Conservation (phyloP, 805 yeast species). For the Sugiyamaella floridensis region DNA sequence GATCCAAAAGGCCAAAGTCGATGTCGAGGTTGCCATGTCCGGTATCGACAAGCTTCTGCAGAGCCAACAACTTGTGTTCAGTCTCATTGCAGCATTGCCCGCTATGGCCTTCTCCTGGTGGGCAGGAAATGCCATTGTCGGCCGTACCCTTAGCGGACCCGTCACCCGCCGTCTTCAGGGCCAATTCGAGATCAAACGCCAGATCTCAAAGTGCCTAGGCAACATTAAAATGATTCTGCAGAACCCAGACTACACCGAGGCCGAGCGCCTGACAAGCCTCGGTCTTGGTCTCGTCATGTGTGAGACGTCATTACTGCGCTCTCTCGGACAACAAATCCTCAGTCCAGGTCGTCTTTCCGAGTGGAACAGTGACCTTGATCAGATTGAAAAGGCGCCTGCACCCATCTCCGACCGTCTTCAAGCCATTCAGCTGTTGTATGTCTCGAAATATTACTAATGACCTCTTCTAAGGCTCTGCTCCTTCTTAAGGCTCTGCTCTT, state of each 20-base stretch:
- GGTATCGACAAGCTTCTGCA: conserved; percentile 87
- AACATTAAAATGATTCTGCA: conserved; percentile 50
- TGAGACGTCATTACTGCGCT: conserved; percentile 54
- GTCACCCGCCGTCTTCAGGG: conserved; percentile 12
- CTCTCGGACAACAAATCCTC: conserved; percentile 41
- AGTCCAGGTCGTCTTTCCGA: conserved; percentile 46
- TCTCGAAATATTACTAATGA: background rate
- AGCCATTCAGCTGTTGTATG: background rate
- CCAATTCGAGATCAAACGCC: conserved; percentile 23
- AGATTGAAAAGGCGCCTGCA: conserved; percentile 34
- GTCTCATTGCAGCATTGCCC: conserved; percentile 84
- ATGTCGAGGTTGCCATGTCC: conserved; percentile 79
- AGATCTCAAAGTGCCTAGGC: conserved; percentile 42
- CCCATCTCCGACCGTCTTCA: background rate
- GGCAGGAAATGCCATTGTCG: conserved; percentile 23
- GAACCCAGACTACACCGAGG: conserved; percentile 15
- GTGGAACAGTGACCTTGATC: conserved; percentile 58
- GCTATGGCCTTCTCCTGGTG: conserved; percentile 41
- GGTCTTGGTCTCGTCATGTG: conserved; percentile 59
- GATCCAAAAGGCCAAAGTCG: conserved; percentile 93
- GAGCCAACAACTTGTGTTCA: conserved; percentile 92
- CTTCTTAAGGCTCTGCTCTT: no score
- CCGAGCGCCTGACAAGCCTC: conserved; percentile 22
- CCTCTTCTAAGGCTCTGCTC: background rate
- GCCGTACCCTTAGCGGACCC: conserved; percentile 11